These are phyloP conservation scores for Sistotremastrum suecicum DNA, from an alignment of 768 basidiomycete genomes.

Conservation along the genomic window DNA sequence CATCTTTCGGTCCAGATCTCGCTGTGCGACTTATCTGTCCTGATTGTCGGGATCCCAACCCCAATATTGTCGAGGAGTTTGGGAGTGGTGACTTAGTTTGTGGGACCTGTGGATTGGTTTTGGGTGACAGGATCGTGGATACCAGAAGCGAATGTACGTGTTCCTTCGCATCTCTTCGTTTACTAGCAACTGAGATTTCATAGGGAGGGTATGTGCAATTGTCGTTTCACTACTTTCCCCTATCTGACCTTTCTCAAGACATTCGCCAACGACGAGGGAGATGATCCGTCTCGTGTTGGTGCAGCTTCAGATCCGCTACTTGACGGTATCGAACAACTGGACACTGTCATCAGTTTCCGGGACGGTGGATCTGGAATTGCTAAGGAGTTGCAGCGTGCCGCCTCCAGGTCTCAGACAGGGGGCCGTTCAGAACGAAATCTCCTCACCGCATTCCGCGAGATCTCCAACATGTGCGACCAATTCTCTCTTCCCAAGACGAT, in stretches of 20 bases:
- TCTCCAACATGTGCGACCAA: slow-evolving; percentile 87
- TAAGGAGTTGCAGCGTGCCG: slow-evolving; percentile 84
- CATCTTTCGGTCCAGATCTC: slow-evolving; percentile 66
- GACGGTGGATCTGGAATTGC: slow-evolving; percentile 92
- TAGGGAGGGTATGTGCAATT: slow-evolving; percentile 14
- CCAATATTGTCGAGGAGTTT: slow-evolving; percentile 95
- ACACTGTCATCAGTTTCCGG: slow-evolving; percentile 89
- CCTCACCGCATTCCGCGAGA: slow-evolving; percentile 79
- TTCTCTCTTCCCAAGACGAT: slow-evolving; percentile 91
- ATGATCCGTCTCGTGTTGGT: slow-evolving; percentile 99
- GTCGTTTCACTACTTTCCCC: slow-evolving; percentile 8
- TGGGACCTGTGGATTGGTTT: slow-evolving; percentile 81
- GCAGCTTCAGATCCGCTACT: slow-evolving; percentile 86
- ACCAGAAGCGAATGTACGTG: slow-evolving; percentile 85
- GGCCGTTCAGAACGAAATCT: slow-evolving; percentile 78
- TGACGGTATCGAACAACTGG: slow-evolving; percentile 89
- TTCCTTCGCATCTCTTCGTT: slow-evolving; percentile 6
- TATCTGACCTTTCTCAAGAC: slow-evolving; percentile 41
- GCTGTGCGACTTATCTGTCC: slow-evolving; percentile 88
- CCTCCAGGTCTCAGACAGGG: slow-evolving; percentile 55
- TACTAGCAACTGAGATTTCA: background rate
- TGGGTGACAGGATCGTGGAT: slow-evolving; percentile 94
- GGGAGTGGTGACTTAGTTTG: slow-evolving; percentile 96
- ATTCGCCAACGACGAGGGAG: slow-evolving; percentile 98
- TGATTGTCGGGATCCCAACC: slow-evolving; percentile 87